Conservation (phyloP, 352 stramenopile genomes). For the Hyaloperonospora brassicae region DNA sequence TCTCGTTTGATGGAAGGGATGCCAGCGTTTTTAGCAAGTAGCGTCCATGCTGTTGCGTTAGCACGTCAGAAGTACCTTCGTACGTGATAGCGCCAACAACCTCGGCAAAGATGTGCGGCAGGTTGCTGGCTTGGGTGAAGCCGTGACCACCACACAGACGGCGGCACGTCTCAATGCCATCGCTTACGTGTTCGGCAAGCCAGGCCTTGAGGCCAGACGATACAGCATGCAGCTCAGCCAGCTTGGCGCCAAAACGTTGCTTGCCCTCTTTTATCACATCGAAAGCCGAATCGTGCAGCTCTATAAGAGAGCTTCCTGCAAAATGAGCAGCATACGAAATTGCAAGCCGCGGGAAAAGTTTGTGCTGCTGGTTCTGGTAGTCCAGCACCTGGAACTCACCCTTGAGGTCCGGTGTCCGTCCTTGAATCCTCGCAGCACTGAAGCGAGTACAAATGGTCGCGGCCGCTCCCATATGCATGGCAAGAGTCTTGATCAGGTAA, state of each 20-base stretch:
- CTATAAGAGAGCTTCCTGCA: slow-evolving; percentile 23
- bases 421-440: slow-evolving; percentile 42
- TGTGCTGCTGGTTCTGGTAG: slow-evolving; percentile 53
- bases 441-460: slow-evolving; percentile 48
- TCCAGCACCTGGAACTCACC: slow-evolving; percentile 48
- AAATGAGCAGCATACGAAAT: slow-evolving; percentile 25
- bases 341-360: slow-evolving; percentile 37
- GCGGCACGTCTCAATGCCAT: slow-evolving; percentile 42
- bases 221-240: slow-evolving; percentile 48
- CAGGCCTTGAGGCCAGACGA: slow-evolving; percentile 50
- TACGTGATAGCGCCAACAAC: slow-evolving; percentile 43
- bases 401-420: slow-evolving; percentile 30
- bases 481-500: slow-evolving; percentile 17
- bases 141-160: slow-evolving; percentile 40
- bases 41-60: slow-evolving; percentile 55
- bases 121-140: slow-evolving; percentile 30
- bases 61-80: slow-evolving; percentile 66
- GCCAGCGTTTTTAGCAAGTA: slow-evolving; percentile 44
- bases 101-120: slow-evolving; percentile 29
- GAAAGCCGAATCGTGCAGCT: slow-evolving; percentile 30
- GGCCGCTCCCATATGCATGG: slow-evolving; percentile 11
- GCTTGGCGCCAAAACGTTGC: slow-evolving; percentile 28
- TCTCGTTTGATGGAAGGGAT: slow-evolving; percentile 9
- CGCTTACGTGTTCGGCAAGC: slow-evolving; percentile 30
- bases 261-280: slow-evolving; percentile 30